Evolutionary conservation across 305 asterid species (phyloP).

Genomic region (Rubia occidens): DNA sequence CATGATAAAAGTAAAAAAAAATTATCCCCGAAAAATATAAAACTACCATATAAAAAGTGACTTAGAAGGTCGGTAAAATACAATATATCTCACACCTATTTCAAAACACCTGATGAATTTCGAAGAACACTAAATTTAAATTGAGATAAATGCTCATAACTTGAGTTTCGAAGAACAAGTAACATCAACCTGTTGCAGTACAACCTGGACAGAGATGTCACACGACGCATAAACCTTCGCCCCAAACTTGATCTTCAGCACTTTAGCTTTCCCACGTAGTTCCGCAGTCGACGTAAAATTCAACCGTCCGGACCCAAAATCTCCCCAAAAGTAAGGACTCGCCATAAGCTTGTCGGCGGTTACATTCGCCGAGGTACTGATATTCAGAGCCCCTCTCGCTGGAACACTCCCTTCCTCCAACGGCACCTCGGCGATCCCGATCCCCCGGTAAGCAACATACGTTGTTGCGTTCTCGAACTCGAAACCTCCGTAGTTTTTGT

Average conservation of each 20-base stretch:
- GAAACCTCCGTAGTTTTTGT: constrained; percentile 24
- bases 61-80: too few relatives aligned
- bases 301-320: constrained; percentile 17
- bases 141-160: too few relatives aligned
- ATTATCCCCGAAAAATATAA: too few relatives aligned
- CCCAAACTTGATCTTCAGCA: constrained; percentile 20
- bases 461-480: constrained; percentile 15
- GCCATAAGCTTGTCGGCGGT: constrained; percentile 16
- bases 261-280: constrained; percentile 24
- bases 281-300: constrained; percentile 17
- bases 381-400: constrained; percentile 17
- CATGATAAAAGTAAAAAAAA: too few relatives aligned
- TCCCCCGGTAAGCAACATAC: constrained; percentile 17
- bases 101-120: too few relatives aligned
- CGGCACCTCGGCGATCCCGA: constrained; percentile 17
- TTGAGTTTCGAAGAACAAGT: constrained; percentile 22
- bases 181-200: constrained; percentile 9
- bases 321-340: constrained; percentile 16
- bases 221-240: constrained; percentile 22
- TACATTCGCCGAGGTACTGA: constrained; percentile 17
- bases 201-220: constrained; percentile 16
- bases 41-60: too few relatives aligned
- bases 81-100: too few relatives aligned
- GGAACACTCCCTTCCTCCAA: constrained; percentile 22
- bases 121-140: too few relatives aligned